Base-by-base conservation (phyloP, 2,329 filamentous ascomycete genomes). In the Paraconiothyrium sp. region DNA sequence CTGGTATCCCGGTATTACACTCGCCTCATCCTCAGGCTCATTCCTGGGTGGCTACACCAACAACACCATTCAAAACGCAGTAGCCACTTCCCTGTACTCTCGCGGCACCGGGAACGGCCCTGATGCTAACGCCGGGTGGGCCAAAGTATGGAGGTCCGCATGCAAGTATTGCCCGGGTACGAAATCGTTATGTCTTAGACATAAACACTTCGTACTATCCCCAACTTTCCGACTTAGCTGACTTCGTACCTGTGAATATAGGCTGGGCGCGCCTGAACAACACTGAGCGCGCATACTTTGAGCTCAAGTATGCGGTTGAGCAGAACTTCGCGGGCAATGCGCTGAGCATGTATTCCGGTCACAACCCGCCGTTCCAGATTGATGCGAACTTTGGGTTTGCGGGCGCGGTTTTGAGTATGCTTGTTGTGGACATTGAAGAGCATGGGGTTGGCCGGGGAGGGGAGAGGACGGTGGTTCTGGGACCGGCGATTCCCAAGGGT, bases 311-410 rank as follows among this genome's bases (percentile, higher is more conserved):
- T 43, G 81, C 84, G 1, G 81, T 86, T 16, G 74, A 80, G 24
- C 72, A 79, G 41, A 87, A 87, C 64, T 82, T 86, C 27, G 85
- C 79, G 0, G 73, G 59, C 0, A 88, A 87, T 65, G 81, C 81
- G 2, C 72, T 87, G 34, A 82, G 79, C 46, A 85, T 87, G 81
- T 88, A 87, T 67, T 73, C 65, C 9, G 84, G 78, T 0, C 69
- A 74, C 10, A 72, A 78, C 6, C 72, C 74, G 50, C 84, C 86
- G 1, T 88, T 88, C 64, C 86, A 88, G 75, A 86, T 88, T 59
- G 86, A 88, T 69, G 86, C 85, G 7, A 88, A 88, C 67, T 87
- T 85, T 62, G 86, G 85, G 4, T 85, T 86, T 55, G 85, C 84
- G 2, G 85, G 84, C 0, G 84, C 83, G 0, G 77, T 86, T 55